Base-by-base conservation (phyloP, 768 basidiomycete species). In the Pholiota microspora region DNA sequence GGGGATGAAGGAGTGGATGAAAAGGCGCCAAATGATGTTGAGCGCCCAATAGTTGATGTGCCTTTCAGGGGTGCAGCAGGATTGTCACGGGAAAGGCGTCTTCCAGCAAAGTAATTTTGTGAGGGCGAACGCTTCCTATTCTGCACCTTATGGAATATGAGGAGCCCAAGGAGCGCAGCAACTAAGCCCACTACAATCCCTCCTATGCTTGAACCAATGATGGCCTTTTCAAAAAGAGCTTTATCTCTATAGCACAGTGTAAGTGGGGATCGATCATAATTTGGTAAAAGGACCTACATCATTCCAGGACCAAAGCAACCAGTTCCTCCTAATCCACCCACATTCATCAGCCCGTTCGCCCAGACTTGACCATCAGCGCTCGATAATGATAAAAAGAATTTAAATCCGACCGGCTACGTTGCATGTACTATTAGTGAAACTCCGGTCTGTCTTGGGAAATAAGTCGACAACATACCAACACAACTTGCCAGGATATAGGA, bases 331-430 rank as follows among this genome's bases (percentile, higher is more conserved):
- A 63, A 65, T 1, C 74, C 75, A 7, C 78, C 77, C 3, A 75
- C 74, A 36, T 75, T 77, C 54, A 82, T 59, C 0, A 81, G 82
- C 1, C 82, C 81, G 53, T 75, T 76, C 1, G 75, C 65, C 81
- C 82, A 83, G 23, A 67, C 57, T 15, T 69, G 62, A 3, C 80
- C 80, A 36, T 76, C 73, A 0, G 78, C 67, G 55, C 80, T 81
- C 8, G 63, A 61, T 5, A 83, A 60, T 1, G 75, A 74, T 2
- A 82, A 62, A 61, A 78, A 83, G 62, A 82, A 83, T 0, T 77
- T 76, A 45, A 69, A 70, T 8, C 76, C 76, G 51, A 74, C 73
- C 15, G 76, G 71, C 78, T 79, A 51, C 4, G 29, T 31, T n/a
- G n/a, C n/a, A n/a, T n/a, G n/a, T n/a, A n/a, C n/a, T n/a, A n/a